Percentiles rank a stretch among this genome's conserved stretches.
These are phyloP conservation scores for Globisporangium parvum DNA, from an alignment of 352 stramenopile species.

Conservation along the genomic window DNA sequence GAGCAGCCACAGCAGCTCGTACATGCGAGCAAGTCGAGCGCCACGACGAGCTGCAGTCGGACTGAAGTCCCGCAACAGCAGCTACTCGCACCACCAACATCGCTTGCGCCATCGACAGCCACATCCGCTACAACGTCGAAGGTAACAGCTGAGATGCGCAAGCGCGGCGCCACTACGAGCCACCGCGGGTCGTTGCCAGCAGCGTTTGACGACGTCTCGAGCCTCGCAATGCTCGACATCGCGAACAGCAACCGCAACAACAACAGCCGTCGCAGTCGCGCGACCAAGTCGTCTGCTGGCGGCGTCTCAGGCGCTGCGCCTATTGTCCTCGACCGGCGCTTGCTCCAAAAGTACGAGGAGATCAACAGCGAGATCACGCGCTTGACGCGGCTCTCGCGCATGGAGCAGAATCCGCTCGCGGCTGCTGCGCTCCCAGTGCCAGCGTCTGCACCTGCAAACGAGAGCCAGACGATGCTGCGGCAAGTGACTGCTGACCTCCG, in stretches of 20 bases:
- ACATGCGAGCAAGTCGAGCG: neutral
- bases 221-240: neutral
- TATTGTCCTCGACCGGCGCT: slow-evolving; percentile 50
- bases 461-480: slow-evolving; percentile 17
- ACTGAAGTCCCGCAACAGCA: slow-evolving; percentile 27
- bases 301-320: neutral
- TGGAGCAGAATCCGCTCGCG: slow-evolving; percentile 19
- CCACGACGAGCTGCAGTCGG: neutral
- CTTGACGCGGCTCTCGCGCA: slow-evolving; percentile 53
- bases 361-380: slow-evolving; percentile 75
- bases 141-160: slow-evolving; percentile 11
- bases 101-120: neutral
- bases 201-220: slow-evolving; percentile 3
- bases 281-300: neutral
- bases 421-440: neutral
- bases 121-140: slow-evolving; percentile 12
- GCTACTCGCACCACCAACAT: slow-evolving; percentile 37
- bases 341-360: slow-evolving; percentile 71
- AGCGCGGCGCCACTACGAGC: slow-evolving; percentile 6
- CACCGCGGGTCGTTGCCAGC: slow-evolving; percentile 13
- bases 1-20: slow-evolving; percentile 1
- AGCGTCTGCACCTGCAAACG: neutral
- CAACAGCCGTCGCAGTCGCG: neutral
- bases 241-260: neutral
- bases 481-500: slow-evolving; percentile 46